phyloP scores from a whole-genome alignment of 768 basidiomycete genomes.

The Kwoniella bestiolae region DNA sequence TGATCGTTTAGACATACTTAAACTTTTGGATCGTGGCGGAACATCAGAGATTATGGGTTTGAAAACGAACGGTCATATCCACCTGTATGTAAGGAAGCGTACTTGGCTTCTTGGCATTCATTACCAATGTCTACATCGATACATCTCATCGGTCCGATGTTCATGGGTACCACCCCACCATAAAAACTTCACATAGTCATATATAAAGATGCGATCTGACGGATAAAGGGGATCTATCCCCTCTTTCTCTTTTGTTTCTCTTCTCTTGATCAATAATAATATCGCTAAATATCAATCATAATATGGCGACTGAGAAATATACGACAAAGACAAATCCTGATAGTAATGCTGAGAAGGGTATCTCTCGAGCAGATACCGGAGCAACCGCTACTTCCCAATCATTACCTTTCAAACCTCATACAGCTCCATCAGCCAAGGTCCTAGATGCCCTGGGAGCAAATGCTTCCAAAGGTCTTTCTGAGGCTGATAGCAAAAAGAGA shows the following conservation, averaged over 20 bases:
- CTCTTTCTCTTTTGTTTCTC: neutral
- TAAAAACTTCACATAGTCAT: neutral
- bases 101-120: conserved; percentile 26
- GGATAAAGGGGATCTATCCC: neutral
- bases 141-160: conserved; percentile 7
- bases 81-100: neutral
- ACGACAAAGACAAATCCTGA: neutral
- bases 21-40: neutral
- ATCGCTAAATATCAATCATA: neutral
- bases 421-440: conserved; percentile 46
- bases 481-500: conserved; percentile 39
- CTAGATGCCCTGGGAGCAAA: conserved; percentile 48
- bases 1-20: neutral
- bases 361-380: conserved; percentile 32
- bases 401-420: conserved; percentile 47
- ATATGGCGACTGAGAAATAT: conserved; percentile 23
- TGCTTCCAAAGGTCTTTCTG: conserved; percentile 47
- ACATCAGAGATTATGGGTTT: neutral
- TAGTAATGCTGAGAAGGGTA: conserved; percentile 15
- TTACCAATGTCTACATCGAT: neutral
- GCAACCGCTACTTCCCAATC: conserved; percentile 32
- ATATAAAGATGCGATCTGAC: conserved; percentile 11
- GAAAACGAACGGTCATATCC: neutral
- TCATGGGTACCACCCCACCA: neutral
- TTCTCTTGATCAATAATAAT: neutral